Evolutionary conservation across 2,329 filamentous ascomycete species (phyloP).

Genomic region (Bimuria novae-zelandiae): DNA sequence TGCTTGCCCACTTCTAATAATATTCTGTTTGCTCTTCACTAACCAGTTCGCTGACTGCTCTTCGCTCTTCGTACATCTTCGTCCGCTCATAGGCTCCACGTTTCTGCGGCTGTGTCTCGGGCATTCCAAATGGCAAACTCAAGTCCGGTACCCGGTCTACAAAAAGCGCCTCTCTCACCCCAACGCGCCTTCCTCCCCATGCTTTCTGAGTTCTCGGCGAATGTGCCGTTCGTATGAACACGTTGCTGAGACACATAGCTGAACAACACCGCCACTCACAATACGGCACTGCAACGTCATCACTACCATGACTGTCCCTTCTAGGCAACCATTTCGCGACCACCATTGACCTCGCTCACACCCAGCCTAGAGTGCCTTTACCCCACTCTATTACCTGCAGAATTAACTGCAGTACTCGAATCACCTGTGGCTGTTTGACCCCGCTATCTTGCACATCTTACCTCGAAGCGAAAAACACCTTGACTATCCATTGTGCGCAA

Average conservation of each 20-base stretch:
- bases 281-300: conserved; percentile 33
- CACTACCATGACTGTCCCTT: conserved; percentile 29
- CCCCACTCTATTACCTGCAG: conserved; percentile 21
- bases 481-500: not conserved
- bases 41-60: not conserved
- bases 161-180: not conserved
- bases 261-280: conserved; percentile 23
- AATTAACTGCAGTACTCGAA: conserved; percentile 20
- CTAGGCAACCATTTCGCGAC: conserved; percentile 33
- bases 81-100: conserved; percentile 10
- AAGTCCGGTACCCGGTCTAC: conserved; percentile 3
- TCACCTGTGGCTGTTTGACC: conserved; percentile 13
- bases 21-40: conserved; percentile 2
- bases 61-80: not conserved
- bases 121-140: conserved; percentile 2
- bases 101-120: conserved; percentile 14
- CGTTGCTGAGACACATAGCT: conserved; percentile 18
- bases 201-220: conserved; percentile 1
- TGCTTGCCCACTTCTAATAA: not conserved
- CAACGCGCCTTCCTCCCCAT: not conserved
- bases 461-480: conserved; percentile 5
- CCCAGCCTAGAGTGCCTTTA: not conserved
- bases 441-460: conserved; percentile 3
- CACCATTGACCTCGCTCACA: conserved; percentile 14
- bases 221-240: not conserved